Evolutionary conservation across 306 rosid species (phyloP).

Genomic region (Datisca glomerata): DNA sequence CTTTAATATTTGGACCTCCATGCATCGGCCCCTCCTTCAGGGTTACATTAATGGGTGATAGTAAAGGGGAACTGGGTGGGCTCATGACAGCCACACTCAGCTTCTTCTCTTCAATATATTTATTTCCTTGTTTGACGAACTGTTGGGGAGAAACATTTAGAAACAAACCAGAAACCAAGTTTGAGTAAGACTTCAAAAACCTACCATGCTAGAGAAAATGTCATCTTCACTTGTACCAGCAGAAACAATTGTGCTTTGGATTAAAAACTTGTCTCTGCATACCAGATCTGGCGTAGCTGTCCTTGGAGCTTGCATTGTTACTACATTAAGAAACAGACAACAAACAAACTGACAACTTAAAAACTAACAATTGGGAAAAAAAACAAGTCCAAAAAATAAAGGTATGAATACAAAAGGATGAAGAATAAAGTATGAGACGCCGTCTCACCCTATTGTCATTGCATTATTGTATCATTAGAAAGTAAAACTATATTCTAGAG

Average conservation of each 20-base stretch:
- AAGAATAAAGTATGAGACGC: too few species aligned
- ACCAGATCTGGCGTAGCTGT: conserved; percentile 40
- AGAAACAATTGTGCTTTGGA: conserved; percentile 61
- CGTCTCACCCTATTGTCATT: too few species aligned
- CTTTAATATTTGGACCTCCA: conserved; percentile 15
- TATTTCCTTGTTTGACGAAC: conserved; percentile 49
- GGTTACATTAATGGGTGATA: conserved; percentile 41
- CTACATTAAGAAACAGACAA: conserved; percentile 30
- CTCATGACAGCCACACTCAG: conserved; percentile 45
- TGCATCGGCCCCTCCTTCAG: conserved; percentile 29
- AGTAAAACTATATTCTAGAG: not conserved
- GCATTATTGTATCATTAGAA: too few species aligned
- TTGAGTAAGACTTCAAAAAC: conserved; percentile 10
- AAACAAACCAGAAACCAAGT: conserved; percentile 9
- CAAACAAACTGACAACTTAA: not conserved
- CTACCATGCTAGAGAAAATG: conserved; percentile 56
- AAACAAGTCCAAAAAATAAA: not conserved
- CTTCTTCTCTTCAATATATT: conserved; percentile 57
- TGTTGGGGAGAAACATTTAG: conserved; percentile 20
- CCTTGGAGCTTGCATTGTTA: conserved; percentile 68
- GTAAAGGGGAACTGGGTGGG: conserved; percentile 37
- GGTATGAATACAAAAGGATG: too few species aligned
- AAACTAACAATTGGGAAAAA: conserved; percentile 2
- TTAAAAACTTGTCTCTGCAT: conserved; percentile 81
- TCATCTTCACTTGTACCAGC: conserved; percentile 39